Evolutionary conservation across 2,329 filamentous ascomycete species (phyloP), one percentile per base, ranked within the genome.

Genomic region (Colletotrichum sp.): DNA sequence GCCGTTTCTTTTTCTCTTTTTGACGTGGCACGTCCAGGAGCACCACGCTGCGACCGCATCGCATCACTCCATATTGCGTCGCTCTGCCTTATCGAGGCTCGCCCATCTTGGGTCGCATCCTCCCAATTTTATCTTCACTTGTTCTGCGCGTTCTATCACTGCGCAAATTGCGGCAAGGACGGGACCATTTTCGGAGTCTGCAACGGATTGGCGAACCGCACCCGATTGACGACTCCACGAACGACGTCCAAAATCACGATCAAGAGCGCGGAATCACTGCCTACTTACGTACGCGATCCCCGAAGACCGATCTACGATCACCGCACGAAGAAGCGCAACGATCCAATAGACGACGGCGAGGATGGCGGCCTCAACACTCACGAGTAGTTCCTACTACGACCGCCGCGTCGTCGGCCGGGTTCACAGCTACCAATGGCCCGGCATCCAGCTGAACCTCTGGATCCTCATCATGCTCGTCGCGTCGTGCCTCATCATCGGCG

Each of bases 401-500:
- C 86, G 86, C 59, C 86, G 85, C 71, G 79, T 86, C 52, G 81
- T 86, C 76, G 87, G 82, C 66, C 84, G 87, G 78, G 83, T 92
- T 6, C 90, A 90, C 81, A 89, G 89, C 57, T 94, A 94, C 87
- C 91, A 92, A 85, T 94, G 92, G 92, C 92, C 92, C 22, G 90
- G 91, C n/a, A 83, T 91, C 71, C 90, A 93, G 83, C 87, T 94
- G 75, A 93, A 93, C 81, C 84, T 93, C 67, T 93, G 92, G 91
- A 91, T 94, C 81, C 86, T 94, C 66, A 86, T 93, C 78, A 93
- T 94, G 89, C 85, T 94, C 13, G 86, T 92, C 6, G 88, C 91
- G 2, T 89, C 90, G 7, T 86, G 88, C 70, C 89, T 88, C 69
- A 90, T 93, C 77, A 87, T 94, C 55, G 92, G 92, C 69, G 88